Evolutionary conservation across 257 asterid species (phyloP).

Genomic region (Ajuga chamaepitys): DNA sequence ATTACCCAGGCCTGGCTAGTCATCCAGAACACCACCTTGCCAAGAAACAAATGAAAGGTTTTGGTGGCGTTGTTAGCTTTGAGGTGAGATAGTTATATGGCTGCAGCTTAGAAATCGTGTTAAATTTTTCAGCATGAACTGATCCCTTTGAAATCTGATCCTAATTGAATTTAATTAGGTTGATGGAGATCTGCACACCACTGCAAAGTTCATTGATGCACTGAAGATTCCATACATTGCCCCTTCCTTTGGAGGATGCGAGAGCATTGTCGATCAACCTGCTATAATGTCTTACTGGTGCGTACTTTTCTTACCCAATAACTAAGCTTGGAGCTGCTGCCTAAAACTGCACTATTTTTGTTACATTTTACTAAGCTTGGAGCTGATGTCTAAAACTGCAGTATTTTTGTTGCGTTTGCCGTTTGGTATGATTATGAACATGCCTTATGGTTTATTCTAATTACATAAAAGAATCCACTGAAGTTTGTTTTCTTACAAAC

Average conservation of each 20-base stretch:
- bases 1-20: constrained; percentile 87
- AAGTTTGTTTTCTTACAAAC: no score
- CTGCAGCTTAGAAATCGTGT: neutral
- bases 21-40: constrained; percentile 85
- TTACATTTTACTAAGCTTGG: neutral
- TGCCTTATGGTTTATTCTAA: no score
- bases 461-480: no score
- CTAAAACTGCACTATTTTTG: neutral
- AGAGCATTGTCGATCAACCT: constrained; percentile 94
- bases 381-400: neutral
- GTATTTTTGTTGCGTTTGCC: neutral
- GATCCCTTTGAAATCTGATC: constrained; percentile 10
- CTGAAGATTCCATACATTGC: constrained; percentile 80
- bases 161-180: constrained; percentile 30
- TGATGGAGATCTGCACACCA: constrained; percentile 65
- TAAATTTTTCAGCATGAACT: neutral
- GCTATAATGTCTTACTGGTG: constrained; percentile 96
- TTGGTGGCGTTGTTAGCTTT: constrained; percentile 94
- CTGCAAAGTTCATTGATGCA: constrained; percentile 75
- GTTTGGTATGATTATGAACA: no score
- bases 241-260: constrained; percentile 93
- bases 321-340: neutral
- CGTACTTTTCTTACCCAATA: constrained; percentile 1
- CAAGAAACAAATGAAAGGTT: constrained; percentile 85
- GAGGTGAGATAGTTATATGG: constrained; percentile 53